Evolutionary conservation across 106 monocot genomes (phyloP), one percentile per base, ranked within the genome.

Genomic region (Dioscorea dumetorum): DNA sequence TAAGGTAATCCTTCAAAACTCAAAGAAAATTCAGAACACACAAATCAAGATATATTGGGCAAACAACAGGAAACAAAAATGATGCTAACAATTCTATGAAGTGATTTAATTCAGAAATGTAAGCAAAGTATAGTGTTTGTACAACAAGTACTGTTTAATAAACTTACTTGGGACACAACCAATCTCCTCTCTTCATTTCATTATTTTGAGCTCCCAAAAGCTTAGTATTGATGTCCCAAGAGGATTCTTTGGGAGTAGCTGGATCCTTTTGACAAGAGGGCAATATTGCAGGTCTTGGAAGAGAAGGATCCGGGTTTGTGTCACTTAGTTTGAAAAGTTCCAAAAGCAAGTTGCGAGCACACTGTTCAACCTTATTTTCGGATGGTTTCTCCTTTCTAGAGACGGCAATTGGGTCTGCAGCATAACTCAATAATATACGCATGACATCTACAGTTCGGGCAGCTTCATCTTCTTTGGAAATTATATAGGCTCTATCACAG

Each of bases 101-200:
- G 12, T 18, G 15, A 54, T 54, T 5, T 54, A 19, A 13, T 18
- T 19, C 54, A 54, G 15, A 54, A 8, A 54, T 0, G 41, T 19
- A 54, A 54, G 19, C 19, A 8, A 54, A 54, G 7, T 8, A 54
- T 19, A 5, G 1, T 19, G 12, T 18, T 0, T 16, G 15, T 18
- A 23, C 10, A 20, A 23, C 59, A n/a, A n/a, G n/a, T 23, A 22
- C 21, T 34, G 41, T 0, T 48, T 20, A 57, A 60, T 23, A 68
- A 59, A 76, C 86, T 78, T 89, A 91, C 99, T 74, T 81, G 15
- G 90, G 73, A 67, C 99, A 99, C 31, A 90, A 64, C 99, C 99
- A 99, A n/a, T 99, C 93, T 24, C 99, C 99, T 70, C 66, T 87
- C 83, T 90, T 93, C 90, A 90, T 99, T 87, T 99, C 99, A 76